Conservation (phyloP, 495 filamentous ascomycete genomes). For the Aspergillus funiculosus region DNA sequence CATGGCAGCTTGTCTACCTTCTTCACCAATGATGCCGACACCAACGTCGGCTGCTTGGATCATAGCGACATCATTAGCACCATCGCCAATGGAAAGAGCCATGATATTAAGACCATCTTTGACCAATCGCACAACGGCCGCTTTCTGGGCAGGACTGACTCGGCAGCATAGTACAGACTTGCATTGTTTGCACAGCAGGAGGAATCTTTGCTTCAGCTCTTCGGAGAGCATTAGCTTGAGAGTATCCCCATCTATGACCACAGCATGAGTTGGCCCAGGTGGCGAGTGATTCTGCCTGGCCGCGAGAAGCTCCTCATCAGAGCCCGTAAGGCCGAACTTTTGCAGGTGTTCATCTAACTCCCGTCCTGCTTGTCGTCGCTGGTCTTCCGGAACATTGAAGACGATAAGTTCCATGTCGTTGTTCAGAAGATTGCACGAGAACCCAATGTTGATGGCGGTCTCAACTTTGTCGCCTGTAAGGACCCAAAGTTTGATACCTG, state of each 20-base stretch:
- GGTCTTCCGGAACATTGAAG: conserved; percentile 76
- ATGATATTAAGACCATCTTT: conserved; percentile 93
- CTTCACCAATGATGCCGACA: conserved; percentile 95
- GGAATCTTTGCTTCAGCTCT: conserved; percentile 78
- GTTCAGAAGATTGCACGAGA: conserved; percentile 94
- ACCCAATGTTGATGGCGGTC: conserved; percentile 99
- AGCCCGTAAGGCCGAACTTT: conserved; percentile 74
- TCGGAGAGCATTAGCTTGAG: conserved; percentile 85
- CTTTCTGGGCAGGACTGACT: conserved; percentile 95
- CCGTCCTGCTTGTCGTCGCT: conserved; percentile 54
- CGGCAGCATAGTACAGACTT: conserved; percentile 95
- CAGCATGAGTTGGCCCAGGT: conserved; percentile 83
- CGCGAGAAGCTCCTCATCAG: conserved; percentile 74
- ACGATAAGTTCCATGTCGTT: conserved; percentile 97
- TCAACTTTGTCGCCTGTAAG: conserved; percentile 98
- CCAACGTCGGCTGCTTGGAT: conserved; percentile 99
- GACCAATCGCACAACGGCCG: conserved; percentile 93
- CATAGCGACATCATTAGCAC: conserved; percentile 99
- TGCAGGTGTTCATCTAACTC: conserved; percentile 69
- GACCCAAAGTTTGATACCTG: conserved; percentile 99
- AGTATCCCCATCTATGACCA: conserved; percentile 94
- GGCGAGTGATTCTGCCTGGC: conserved; percentile 78
- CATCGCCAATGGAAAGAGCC: conserved; percentile 94
- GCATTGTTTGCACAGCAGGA: conserved; percentile 95
- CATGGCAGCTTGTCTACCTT: conserved; percentile 97